Base-by-base conservation (phyloP, 352 stramenopile species). In the Thraustotheca clavata region DNA sequence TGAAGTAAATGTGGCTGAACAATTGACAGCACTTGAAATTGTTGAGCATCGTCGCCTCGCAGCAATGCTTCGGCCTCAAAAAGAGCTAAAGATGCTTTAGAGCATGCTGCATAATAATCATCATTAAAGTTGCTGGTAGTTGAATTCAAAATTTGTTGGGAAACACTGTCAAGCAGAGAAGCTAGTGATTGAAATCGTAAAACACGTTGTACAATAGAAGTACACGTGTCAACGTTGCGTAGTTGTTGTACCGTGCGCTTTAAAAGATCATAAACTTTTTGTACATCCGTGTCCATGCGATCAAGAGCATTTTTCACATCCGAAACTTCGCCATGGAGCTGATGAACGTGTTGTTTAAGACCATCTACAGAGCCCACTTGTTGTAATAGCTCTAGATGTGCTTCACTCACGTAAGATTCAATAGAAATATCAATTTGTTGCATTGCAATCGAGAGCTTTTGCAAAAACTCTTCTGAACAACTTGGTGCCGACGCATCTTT, bases 311-410 rank as follows among this genome's bases (percentile, higher is more conserved):
- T 70, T 63, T 91, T 84, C 29, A 91, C 71, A n/a, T 88, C 69
- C 3, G 72, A 61, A 47, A 90, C 80, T 0, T 80, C 87, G 33
- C 67, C 68, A 55, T 91, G 76, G 8, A 91, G 75, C 0, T 57
- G 62, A 8, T 71, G 76, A 7, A 91, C 76, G 39, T 89, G 73
- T 9, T 36, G 41, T 65, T 92, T 79, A 6, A 94, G 70, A 18
- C 79, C 83, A 54, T 91, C 83, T 11, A 91, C 80, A 1, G 85
- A 94, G 14, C 85, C 80, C 35, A 91, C 83, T 34, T 88, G 80
- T 12, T 76, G 70, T 40, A 94, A 60, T 32, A 94, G 69, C 46
- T 78, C 73, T 49, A 72, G 76, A 67, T 94, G 81, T 69, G 91
- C 73, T 41, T 86, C 80, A 46, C 79, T 77, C 26, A 94, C 78